These are phyloP conservation scores for Barnettozyma sp. DNA, from an alignment of 805 yeast genomes.

Conservation along the genomic window DNA sequence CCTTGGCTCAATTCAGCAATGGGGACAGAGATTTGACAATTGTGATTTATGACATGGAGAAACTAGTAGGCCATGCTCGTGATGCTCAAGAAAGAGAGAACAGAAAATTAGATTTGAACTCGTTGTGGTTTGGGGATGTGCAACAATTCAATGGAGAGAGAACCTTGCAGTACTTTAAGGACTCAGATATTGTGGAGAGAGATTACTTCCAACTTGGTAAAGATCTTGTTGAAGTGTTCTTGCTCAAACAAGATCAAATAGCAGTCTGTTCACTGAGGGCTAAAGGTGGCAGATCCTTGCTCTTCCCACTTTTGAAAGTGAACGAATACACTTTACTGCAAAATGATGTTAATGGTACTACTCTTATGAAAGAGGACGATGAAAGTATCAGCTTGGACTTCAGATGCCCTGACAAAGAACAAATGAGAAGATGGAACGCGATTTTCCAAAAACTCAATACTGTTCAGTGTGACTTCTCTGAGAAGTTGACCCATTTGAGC, in stretches of 20 bases:
- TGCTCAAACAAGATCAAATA: constrained; percentile 13
- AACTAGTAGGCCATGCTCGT: constrained; percentile 12
- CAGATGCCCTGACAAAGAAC: constrained; percentile 20
- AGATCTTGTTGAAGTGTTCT: constrained; percentile 18
- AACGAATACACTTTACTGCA: constrained; percentile 12
- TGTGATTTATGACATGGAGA: neutral
- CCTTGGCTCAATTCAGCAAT: neutral
- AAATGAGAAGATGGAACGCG: constrained; percentile 21
- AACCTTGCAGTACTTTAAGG: constrained; percentile 15
- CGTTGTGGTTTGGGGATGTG: constrained; percentile 17
- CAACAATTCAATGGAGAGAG: constrained; percentile 10
- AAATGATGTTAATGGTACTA: constrained; percentile 10
- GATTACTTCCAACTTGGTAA: constrained; percentile 21
- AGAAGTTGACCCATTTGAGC: constrained; percentile 9
- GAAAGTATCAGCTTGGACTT: constrained; percentile 15
- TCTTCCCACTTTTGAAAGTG: constrained; percentile 20
- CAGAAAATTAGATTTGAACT: constrained; percentile 15
- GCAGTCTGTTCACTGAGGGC: constrained; percentile 21
- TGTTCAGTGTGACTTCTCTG: constrained; percentile 4
- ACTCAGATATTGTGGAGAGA: constrained; percentile 16
- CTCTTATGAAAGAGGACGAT: constrained; percentile 5
- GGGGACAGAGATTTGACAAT: neutral
- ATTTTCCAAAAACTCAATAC: constrained; percentile 9
- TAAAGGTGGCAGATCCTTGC: constrained; percentile 20
- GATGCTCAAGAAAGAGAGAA: constrained; percentile 20